Evolutionary conservation across 2,329 filamentous ascomycete species (phyloP).

Genomic region (Fusarium virguliforme): DNA sequence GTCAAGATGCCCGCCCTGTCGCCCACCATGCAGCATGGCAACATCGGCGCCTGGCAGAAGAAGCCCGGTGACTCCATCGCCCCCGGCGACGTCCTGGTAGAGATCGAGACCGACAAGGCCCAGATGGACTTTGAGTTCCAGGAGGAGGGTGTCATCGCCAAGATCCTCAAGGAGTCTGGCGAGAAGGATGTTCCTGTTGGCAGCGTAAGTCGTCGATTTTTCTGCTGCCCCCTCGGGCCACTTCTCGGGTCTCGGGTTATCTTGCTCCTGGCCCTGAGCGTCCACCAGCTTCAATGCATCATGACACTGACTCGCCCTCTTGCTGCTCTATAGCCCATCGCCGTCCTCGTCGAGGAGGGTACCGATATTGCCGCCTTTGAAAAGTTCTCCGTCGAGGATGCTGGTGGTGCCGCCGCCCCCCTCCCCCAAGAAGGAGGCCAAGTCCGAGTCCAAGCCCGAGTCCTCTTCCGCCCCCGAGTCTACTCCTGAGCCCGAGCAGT

Average conservation of each 20-base stretch:
- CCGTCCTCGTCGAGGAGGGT: constrained; percentile 93
- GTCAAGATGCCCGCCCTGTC: constrained; percentile 99
- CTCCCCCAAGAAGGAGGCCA: constrained; percentile 78
- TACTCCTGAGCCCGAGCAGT: constrained; percentile 75
- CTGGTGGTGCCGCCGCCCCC: constrained; percentile 81
- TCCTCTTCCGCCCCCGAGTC: constrained; percentile 65
- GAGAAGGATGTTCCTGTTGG: constrained; percentile 95
- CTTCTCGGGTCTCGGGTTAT: constrained; percentile 39
- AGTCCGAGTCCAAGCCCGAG: constrained; percentile 73
- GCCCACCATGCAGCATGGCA: constrained; percentile 96
- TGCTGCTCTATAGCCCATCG: constrained; percentile 81
- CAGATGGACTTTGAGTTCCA: constrained; percentile 99
- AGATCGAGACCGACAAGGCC: constrained; percentile 99
- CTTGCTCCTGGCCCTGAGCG: constrained; percentile 27
- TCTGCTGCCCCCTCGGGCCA: constrained; percentile 26
- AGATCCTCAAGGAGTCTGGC: constrained; percentile 92
- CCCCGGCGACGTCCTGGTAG: constrained; percentile 95
- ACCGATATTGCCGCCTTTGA: constrained; percentile 90
- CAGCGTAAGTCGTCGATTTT: constrained; percentile 77
- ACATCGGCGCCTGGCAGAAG: constrained; percentile 98
- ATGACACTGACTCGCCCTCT: constrained; percentile 33
- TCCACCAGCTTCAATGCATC: constrained; percentile 12
- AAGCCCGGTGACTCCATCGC: constrained; percentile 89
- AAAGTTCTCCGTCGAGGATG: constrained; percentile 89
- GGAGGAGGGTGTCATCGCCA: constrained; percentile 95